Evolutionary conservation across 257 asterid genomes (phyloP).

Genomic region (Sherardia arvensis): DNA sequence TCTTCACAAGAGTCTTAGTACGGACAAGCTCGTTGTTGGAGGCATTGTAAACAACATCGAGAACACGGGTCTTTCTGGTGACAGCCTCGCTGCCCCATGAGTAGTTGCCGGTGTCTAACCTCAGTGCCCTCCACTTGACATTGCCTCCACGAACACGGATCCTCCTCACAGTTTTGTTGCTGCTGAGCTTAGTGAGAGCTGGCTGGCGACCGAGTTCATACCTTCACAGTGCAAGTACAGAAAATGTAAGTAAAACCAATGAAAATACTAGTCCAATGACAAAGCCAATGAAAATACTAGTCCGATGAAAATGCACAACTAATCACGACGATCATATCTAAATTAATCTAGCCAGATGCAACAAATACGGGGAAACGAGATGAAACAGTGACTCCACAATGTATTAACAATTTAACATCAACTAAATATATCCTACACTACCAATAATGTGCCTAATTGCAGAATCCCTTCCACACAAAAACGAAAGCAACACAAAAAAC

Average conservation of each 20-base stretch:
- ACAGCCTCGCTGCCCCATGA: not conserved
- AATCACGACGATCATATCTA: too few relatives aligned
- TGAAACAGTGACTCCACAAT: not conserved
- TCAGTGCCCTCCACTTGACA: not conserved
- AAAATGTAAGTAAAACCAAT: not conserved
- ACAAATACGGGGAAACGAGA: not conserved
- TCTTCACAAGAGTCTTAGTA: not conserved
- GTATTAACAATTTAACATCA: not conserved
- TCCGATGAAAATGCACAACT: too few relatives aligned
- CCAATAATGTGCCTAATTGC: not conserved
- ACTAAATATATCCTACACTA: not conserved
- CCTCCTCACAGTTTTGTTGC: not conserved
- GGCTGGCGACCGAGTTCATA: not conserved
- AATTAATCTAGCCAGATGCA: not conserved
- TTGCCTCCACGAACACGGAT: not conserved
- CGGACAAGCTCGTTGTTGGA: not conserved
- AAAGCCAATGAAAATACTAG: too few relatives aligned
- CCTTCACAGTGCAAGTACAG: not conserved
- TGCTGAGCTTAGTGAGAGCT: not conserved
- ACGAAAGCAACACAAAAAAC: too few relatives aligned
- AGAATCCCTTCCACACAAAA: too few relatives aligned
- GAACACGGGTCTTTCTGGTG: not conserved
- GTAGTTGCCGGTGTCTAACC: not conserved
- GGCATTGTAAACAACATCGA: not conserved
- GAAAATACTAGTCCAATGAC: not conserved